A percentile compares a stretch with the other conserved stretches of the same genome.
Evolutionary conservation across 2,329 filamentous ascomycete genomes (phyloP).

Genomic region (Pestalotiopsis sp.): DNA sequence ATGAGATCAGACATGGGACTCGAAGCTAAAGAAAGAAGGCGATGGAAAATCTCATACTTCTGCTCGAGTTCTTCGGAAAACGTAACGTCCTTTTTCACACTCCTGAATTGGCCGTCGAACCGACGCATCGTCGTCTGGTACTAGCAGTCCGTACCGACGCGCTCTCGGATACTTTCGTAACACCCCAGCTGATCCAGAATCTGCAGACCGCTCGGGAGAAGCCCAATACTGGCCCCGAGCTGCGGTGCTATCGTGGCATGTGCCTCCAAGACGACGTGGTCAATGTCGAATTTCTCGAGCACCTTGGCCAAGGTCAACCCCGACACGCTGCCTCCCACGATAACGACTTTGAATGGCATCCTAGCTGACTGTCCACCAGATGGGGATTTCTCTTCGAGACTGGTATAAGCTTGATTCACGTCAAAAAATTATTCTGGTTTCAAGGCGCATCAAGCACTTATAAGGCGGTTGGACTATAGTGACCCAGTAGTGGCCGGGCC

Average conservation of each 20-base stretch:
- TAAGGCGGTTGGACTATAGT: not conserved
- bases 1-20: no score
- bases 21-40: no score
- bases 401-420: no score
- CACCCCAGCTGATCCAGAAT: not conserved
- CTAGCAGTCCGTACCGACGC: not conserved
- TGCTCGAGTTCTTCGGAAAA: not conserved
- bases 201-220: not conserved
- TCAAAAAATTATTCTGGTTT: not conserved
- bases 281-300: not conserved
- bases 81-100: not conserved
- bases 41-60: not conserved
- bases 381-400: no score
- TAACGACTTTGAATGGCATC: not conserved
- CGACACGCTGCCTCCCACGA: not conserved
- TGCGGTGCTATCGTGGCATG: not conserved
- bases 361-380: not conserved
- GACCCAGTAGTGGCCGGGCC: not conserved
- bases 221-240: not conserved
- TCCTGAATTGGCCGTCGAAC: not conserved
- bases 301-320: not conserved
- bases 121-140: not conserved
- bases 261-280: not conserved
- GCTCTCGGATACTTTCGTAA: not conserved
- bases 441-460: not conserved